Evolutionary conservation across 1,139 yeast genomes (phyloP).

Genomic region (Suhomyces taliae): DNA sequence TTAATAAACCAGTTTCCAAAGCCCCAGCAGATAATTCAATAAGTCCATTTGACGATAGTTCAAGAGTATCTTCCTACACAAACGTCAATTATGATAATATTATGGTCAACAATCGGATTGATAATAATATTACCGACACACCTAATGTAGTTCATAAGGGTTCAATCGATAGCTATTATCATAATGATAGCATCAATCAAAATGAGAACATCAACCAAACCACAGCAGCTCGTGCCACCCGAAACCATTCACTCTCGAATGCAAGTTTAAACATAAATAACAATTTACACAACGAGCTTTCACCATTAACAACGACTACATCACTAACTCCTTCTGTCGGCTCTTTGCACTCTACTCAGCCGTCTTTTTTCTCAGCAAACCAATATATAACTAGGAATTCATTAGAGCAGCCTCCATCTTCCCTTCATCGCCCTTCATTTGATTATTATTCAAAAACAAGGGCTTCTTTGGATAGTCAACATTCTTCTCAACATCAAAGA

Average conservation of each 20-base stretch:
- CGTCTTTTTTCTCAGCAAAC: constrained; percentile 48
- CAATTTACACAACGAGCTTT: constrained; percentile 28
- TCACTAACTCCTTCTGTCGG: constrained; percentile 45
- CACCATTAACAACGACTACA: constrained; percentile 49
- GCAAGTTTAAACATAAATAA: constrained; percentile 8
- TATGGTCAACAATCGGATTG: constrained; percentile 1
- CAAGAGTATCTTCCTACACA: constrained; percentile 13
- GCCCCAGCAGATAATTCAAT: constrained; percentile 6
- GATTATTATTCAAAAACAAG: constrained; percentile 32
- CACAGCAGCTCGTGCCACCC: constrained; percentile 9
- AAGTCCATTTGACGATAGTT: constrained; percentile 13
- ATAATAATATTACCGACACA: background rate
- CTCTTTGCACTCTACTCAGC: constrained; percentile 46
- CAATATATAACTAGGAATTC: constrained; percentile 43
- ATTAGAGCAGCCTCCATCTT: constrained; percentile 36
- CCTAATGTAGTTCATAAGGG: constrained; percentile 6
- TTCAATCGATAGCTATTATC: constrained; percentile 15
- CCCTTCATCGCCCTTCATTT: constrained; percentile 33
- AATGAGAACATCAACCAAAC: constrained; percentile 8
- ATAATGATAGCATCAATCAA: constrained; percentile 5
- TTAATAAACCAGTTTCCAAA: background rate
- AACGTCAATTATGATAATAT: constrained; percentile 8
- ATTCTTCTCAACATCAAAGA: constrained; percentile 17
- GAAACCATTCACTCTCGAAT: constrained; percentile 11
- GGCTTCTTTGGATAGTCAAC: constrained; percentile 30